Evolutionary conservation across 2,329 filamentous ascomycete species (phyloP), one percentile per base, ranked within the genome.

Genomic region (Monosporascus cannonballus): DNA sequence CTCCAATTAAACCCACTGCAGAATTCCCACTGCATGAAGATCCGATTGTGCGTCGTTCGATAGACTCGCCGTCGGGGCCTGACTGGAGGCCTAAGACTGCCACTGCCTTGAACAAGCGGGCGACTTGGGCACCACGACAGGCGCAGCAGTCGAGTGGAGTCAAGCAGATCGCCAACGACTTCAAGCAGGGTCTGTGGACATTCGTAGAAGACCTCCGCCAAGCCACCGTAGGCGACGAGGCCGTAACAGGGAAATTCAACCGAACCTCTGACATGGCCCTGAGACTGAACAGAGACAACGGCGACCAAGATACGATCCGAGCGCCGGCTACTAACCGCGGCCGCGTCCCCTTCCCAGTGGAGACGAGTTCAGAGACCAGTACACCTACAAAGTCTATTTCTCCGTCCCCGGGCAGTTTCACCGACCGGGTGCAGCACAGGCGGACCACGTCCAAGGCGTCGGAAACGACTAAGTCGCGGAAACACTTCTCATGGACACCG

Each of bases 121-220:
- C 80, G 2, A 81, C 81, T 2, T 84, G 81, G 81, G 76, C 81
- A 27, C 78, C 80, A 42, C 76, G 76, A 42, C 73, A 76, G 30
- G 72, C 74, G 30, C 74, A 73, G 41, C 72, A 71, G 30, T 59
- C 66, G 14, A 65, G 72, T 1, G 77, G 69, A 44, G 71, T 83
- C 54, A 91, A 91, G 66, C 89, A 94, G 69, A 86, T 96, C 70
- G 89, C 92, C 17, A 87, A 89, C 54, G 94, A 96, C 70, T 85
- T 99, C 69, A 90, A 86, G 67, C 84, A 94, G 49, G 93, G 94
- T 2, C 74, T 99, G 48, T 92, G 89, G 84, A 96, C 90, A 1
- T 99, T 99, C 70, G 84, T 96, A 54, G 94, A 97, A 68, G 94
- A 99, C 66, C 84, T 99, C 47, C 82, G 92, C 59, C 94, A 97